Conservation (phyloP, 768 basidiomycete genomes). For the Phaffia tasmanica region DNA sequence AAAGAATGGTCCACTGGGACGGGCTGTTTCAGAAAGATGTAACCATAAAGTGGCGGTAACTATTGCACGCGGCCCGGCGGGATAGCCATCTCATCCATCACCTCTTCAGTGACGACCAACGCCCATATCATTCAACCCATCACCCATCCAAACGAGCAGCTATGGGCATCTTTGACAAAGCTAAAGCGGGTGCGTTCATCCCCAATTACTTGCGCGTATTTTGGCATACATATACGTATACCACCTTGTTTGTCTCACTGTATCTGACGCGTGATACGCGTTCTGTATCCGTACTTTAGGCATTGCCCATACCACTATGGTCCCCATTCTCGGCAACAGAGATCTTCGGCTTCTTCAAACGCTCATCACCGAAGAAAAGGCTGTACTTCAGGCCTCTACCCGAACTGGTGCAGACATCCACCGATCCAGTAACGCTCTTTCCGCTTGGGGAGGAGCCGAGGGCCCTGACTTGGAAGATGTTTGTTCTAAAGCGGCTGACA, state of each 20-base stretch:
- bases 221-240: background rate
- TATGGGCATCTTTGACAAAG: conserved; percentile 6
- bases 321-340: conserved; percentile 60
- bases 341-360: conserved; percentile 75
- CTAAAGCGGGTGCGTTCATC: background rate
- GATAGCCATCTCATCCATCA: too few relatives aligned
- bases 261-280: background rate
- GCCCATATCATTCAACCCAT: too few relatives aligned
- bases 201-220: background rate
- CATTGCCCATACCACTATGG: conserved; percentile 10
- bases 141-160: too few relatives aligned
- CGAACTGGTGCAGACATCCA: background rate
- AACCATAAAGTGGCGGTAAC: too few relatives aligned
- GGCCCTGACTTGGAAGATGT: conserved; percentile 48
- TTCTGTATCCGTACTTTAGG: background rate
- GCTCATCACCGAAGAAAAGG: conserved; percentile 78
- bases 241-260: background rate
- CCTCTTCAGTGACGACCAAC: too few relatives aligned
- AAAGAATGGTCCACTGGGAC: too few relatives aligned
- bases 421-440: conserved; percentile 6
- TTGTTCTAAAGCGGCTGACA: conserved; percentile 58
- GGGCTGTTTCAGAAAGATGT: too few relatives aligned
- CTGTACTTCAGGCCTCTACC: conserved; percentile 45
- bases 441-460: conserved; percentile 46
- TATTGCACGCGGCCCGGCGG: too few relatives aligned